Base-by-base conservation (phyloP, 73 alveolate genomes). In the Symbiodinium natans region DNA sequence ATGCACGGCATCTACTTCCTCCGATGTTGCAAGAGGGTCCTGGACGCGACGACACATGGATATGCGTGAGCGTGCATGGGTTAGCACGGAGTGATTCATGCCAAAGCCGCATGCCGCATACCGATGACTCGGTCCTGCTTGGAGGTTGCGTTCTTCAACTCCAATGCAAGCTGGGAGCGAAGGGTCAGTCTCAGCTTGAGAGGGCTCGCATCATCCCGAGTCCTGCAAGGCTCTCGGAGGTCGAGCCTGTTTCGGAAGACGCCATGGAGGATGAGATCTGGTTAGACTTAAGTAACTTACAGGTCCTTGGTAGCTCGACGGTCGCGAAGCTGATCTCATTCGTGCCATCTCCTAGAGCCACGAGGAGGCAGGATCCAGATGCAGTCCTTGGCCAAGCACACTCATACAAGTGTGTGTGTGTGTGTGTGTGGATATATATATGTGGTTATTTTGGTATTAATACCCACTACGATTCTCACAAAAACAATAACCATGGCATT, bases 71-170 rank as follows among this genome's bases (percentile, higher is more conserved):
- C n/a, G n/a, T n/a, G n/a, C n/a, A n/a, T n/a, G n/a, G n/a, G n/a
- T n/a, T n/a, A n/a, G n/a, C n/a, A n/a, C n/a, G n/a, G n/a, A n/a
- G n/a, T n/a, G n/a, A n/a, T n/a, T n/a, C n/a, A n/a, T n/a, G n/a
- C n/a, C n/a, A n/a, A n/a, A n/a, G n/a, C n/a, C n/a, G n/a, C n/a
- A n/a, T n/a, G n/a, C n/a, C n/a, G n/a, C n/a, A n/a, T n/a, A n/a
- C n/a, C n/a, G n/a, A n/a, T n/a, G n/a, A n/a, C n/a, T n/a, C n/a
- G n/a, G n/a, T 23, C 80, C 80, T 63, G 38, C 80, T 63, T 63
- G 80, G 80, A 63, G 80, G 80, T 63, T 63, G 80, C 13, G 38
- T 63, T 63, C 80, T 63, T 63, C 80, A 63, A 36, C 80, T 63
- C 80, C 9, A 29, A 36, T n/a, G 80, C 4, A 31, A 63, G 33